Base-by-base conservation (phyloP, 306 rosid genomes). In the Gastrolobium bilobum region DNA sequence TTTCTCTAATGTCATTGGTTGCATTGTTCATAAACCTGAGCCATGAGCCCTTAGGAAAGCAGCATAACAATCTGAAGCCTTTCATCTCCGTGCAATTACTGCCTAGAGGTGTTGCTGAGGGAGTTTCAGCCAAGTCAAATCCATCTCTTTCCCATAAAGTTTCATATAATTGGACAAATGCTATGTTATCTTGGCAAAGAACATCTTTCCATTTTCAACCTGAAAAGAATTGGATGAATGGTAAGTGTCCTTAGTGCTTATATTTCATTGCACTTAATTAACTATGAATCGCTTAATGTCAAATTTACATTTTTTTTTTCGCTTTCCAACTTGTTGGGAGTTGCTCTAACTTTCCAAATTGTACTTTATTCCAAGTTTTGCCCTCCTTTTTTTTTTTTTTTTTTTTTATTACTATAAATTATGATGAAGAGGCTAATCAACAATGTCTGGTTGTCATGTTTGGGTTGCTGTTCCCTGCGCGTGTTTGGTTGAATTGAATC, bases 151-250 rank as follows among this genome's bases (percentile, higher is more conserved):
- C 84, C 26, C 30, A 64, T 0, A 73, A 7, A 37, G 52, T 57
- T 15, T 80, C 93, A 0, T 92, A 75, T 51, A 88, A 88, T 40
- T 94, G 98, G 97, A 92, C 97, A 1, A 88, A 91, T 77, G 94
- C 93, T 6, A 94, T 92, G 93, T 66, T 94, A 20, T 89, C 92
- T 65, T 94, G 97, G 94, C 97, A 94, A 78, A 66, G 92, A 88
- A 86, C 97, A n/a, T 77, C 97, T 40, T 90, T 71, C 78, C 98
- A 92, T 57, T 94, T 92, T 84, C 93, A 94, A 69, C 98, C 94
- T 0, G 62, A 87, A 33, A 43, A 33, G 3, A 90, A 94, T 75
- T 94, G 95, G 94, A 92, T 89, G 95, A 94, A 94, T 78, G 98
- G 98, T 93, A 83, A 71, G 84, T 78, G 15, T 34, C 4, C 20